These are phyloP conservation scores for Microbotryomycetes sp. DNA, from an alignment of 1,284 basidiomycete species.

Conservation along the genomic window DNA sequence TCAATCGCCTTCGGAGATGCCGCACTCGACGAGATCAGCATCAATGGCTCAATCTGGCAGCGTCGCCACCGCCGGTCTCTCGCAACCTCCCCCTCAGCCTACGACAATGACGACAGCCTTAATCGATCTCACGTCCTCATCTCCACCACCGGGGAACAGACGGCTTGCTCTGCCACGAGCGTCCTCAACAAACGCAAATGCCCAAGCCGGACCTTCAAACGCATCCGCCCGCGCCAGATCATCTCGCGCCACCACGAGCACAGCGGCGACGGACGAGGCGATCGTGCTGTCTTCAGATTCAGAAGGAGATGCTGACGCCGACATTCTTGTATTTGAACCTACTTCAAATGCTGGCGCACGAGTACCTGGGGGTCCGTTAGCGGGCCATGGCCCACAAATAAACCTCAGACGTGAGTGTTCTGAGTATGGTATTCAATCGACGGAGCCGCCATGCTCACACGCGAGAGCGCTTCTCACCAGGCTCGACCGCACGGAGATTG, in stretches of 20 bases:
- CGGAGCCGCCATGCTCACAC: no score
- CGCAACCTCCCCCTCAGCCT: no score
- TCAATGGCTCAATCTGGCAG: no score
- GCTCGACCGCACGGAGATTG: neutral
- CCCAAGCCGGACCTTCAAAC: neutral
- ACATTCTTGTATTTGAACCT: neutral
- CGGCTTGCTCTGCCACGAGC: neutral
- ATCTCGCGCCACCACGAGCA: neutral
- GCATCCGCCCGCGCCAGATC: neutral
- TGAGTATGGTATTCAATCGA: no score
- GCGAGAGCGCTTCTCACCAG: no score
- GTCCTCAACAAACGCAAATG: neutral
- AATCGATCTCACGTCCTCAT: conserved; percentile 15
- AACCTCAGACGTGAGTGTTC: neutral
- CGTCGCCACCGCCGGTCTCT: no score
- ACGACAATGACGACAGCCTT: neutral
- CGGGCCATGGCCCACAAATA: neutral
- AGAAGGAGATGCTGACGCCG: conserved; percentile 6
- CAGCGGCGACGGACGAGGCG: neutral
- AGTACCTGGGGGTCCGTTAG: neutral
- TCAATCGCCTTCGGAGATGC: no score
- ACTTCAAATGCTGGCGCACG: no score
- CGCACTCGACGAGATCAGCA: no score
- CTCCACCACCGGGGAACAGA: neutral
- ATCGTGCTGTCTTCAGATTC: neutral